Base-by-base conservation (phyloP, 805 yeast species). In the Pichia ethanolica region DNA sequence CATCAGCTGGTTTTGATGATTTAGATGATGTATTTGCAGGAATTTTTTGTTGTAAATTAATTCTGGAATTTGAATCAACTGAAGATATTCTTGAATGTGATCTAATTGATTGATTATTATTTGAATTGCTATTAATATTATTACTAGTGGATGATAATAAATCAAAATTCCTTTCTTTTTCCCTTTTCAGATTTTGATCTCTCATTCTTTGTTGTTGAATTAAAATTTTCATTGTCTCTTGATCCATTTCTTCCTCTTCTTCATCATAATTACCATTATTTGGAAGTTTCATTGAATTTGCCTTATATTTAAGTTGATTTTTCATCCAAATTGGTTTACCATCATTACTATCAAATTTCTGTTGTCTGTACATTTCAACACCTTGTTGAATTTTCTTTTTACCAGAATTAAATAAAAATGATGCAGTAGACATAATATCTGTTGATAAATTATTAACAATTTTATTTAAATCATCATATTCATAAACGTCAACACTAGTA, bases 291-390 rank as follows among this genome's bases (percentile, higher is more conserved):
- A 58, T 59, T 9, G 69, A 71, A 4, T 72, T 71, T 14, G 68
- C 67, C 49, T 71, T 76, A 56, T 82, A 74, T 56, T 59, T 68
- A 12, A 66, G 70, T 56, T 78, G 82, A 52, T 78, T 75, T 49
- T 69, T 73, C 89, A 87, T 82, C 95, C 95, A 87, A 1, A 82
- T 79, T 0, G 95, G 95, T 54, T 69, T 60, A 44, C 65, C 63
- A 39, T 64, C 62, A 25, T 59, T 60, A 11, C 60, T 60, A 40
- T 61, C 57, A 49, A 62, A 46, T 38, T 54, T 64, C 41, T 64
- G 65, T 35, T 62, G 64, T 53, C 77, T 78, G 56, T 82, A 77
- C 59, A 76, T 77, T 12, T 79, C 85, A 32, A 83, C 68, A 39
- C 85, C 86, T 56, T 79, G 78, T 53, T 79, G 77, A 10, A 85